Conservation (phyloP, 1,139 yeast genomes). For the Blastobotrys serpentis region DNA sequence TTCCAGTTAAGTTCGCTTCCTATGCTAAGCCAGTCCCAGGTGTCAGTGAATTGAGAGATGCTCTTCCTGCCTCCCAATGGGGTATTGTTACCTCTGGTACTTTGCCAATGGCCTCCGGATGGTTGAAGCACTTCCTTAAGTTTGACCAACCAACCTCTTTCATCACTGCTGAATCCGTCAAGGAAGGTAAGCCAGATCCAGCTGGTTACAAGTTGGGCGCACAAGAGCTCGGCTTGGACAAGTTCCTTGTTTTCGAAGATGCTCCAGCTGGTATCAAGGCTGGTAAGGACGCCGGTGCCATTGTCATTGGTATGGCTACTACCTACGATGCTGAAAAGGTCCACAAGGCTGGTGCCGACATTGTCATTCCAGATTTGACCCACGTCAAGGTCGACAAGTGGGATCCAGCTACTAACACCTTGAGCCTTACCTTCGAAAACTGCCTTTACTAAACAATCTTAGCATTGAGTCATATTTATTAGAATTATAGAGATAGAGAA, state of each 20-base stretch:
- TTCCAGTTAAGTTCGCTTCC: conserved; percentile 71
- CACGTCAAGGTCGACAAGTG: conserved; percentile 42
- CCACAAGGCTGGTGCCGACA: conserved; percentile 74
- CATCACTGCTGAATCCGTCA: conserved; percentile 77
- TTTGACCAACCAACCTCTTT: conserved; percentile 66
- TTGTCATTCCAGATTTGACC: conserved; percentile 70
- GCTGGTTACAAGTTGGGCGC: conserved; percentile 73
- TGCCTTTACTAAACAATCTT: conserved; percentile 19
- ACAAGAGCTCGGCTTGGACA: conserved; percentile 52
- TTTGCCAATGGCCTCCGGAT: conserved; percentile 68
- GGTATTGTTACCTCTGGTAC: conserved; percentile 88
- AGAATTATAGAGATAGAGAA: neutral
- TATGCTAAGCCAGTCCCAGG: conserved; percentile 75
- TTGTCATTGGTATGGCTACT: conserved; percentile 79
- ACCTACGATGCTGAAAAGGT: conserved; percentile 70
- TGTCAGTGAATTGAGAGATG: conserved; percentile 60
- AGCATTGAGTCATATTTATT: neutral
- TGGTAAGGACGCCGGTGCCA: conserved; percentile 82
- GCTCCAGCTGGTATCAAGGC: conserved; percentile 88
- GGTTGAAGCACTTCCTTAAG: conserved; percentile 64
- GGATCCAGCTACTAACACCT: conserved; percentile 30
- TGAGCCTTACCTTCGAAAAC: conserved; percentile 22
- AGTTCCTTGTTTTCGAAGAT: conserved; percentile 71
- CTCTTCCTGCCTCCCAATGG: conserved; percentile 50
- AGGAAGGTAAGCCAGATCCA: conserved; percentile 80